Percentiles rank a stretch among this genome's conserved stretches.
Conservation (phyloP, 2,329 filamentous ascomycete genomes). For the Diaporthe humulicola region DNA sequence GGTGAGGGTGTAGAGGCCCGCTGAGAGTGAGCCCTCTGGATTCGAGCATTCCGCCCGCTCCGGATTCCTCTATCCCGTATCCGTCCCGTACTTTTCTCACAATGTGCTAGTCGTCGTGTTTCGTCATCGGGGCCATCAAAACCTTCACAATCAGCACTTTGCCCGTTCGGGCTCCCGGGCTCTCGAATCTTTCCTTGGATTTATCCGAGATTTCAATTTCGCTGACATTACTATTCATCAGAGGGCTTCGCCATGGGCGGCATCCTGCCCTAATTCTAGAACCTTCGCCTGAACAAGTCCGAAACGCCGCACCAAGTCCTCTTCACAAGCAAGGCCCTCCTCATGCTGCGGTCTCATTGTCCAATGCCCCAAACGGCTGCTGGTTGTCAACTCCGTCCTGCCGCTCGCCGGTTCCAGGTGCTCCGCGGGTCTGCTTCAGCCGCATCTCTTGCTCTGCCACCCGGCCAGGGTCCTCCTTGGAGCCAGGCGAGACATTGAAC, state of each 20-base stretch:
- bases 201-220: constrained; percentile 4
- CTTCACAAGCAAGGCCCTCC: not conserved
- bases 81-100: constrained; percentile 11
- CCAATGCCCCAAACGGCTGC: constrained; percentile 35
- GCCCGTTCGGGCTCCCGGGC: not conserved
- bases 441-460: constrained; percentile 35
- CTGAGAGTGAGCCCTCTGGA: not conserved
- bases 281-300: not conserved
- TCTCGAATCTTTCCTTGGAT: not conserved
- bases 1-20: not conserved
- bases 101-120: constrained; percentile 6
- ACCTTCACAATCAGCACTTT: constrained; percentile 27
- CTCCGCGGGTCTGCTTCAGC: constrained; percentile 28
- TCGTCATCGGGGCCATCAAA: constrained; percentile 12
- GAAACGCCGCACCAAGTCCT: not conserved
- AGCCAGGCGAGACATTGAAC: constrained; percentile 45
- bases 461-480: constrained; percentile 43
- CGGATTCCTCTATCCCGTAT: not conserved
- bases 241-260: not conserved
- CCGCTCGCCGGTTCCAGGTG: constrained; percentile 31
- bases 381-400: constrained; percentile 28
- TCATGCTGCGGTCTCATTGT: constrained; percentile 31
- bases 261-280: not conserved
- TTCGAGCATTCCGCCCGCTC: not conserved
- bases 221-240: constrained; percentile 7